Conservation (phyloP, 2,329 filamentous ascomycete species). For the Cercospora sp. region DNA sequence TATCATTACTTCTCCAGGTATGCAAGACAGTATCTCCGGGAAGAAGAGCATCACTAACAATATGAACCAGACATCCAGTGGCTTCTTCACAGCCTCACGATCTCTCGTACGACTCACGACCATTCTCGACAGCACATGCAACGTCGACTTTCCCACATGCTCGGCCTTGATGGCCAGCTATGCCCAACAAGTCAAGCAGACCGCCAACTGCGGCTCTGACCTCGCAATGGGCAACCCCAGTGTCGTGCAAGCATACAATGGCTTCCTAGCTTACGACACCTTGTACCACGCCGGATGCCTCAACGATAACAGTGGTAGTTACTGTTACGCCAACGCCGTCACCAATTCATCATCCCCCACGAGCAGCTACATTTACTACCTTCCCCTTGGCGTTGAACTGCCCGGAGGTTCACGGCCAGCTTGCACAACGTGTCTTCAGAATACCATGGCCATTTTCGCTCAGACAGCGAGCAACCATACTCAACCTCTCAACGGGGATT, state of each 20-base stretch:
- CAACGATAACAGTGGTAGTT: constrained; percentile 56
- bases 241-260: constrained; percentile 72
- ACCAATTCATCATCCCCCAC: constrained; percentile 70
- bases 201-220: constrained; percentile 70
- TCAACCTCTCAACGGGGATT: constrained; percentile 68
- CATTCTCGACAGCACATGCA: constrained; percentile 77
- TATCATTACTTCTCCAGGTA: constrained; percentile 81
- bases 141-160: constrained; percentile 66
- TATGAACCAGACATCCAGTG: constrained; percentile 66
- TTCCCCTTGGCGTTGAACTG: constrained; percentile 74
- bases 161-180: constrained; percentile 62
- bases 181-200: constrained; percentile 63
- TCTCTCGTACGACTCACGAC: constrained; percentile 71
- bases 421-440: constrained; percentile 73
- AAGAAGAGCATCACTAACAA: neutral
- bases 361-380: constrained; percentile 79
- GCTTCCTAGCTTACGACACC: constrained; percentile 73
- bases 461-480: constrained; percentile 64
- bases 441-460: constrained; percentile 81
- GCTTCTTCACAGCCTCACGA: constrained; percentile 78
- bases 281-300: constrained; percentile 82
- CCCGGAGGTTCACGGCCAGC: constrained; percentile 66
- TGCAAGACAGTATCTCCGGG: constrained; percentile 31
- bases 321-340: constrained; percentile 80
- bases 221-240: constrained; percentile 65